phyloP scores from a whole-genome alignment of 371 early-diverging fungal genomes.

The Mucor ambiguus region DNA sequence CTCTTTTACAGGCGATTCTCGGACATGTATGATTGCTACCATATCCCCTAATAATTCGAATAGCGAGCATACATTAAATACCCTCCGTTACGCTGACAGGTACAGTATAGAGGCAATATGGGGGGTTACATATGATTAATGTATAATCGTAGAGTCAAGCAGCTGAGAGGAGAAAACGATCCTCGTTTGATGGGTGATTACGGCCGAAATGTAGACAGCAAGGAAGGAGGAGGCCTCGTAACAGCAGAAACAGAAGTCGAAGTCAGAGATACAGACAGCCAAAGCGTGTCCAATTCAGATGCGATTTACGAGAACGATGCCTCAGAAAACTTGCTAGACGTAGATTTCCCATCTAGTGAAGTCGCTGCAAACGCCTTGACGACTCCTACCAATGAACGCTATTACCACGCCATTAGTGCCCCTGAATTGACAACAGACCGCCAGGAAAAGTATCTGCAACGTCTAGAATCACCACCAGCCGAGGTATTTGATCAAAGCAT shows the following conservation, averaged over 20 bases:
- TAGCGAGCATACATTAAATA: conserved; percentile 98
- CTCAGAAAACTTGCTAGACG: conserved; percentile 45
- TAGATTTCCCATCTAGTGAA: conserved; percentile 38
- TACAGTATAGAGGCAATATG: conserved; percentile 11
- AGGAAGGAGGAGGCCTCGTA: neutral
- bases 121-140: neutral
- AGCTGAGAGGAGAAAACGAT: conserved; percentile 48
- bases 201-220: neutral
- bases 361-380: conserved; percentile 28
- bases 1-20: conserved; percentile 95
- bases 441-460: conserved; percentile 32
- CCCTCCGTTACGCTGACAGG: conserved; percentile 97
- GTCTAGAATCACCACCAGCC: conserved; percentile 45
- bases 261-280: neutral
- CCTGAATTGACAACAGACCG: conserved; percentile 18
- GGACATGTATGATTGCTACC: conserved; percentile 98
- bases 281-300: conserved; percentile 19
- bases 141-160: conserved; percentile 27
- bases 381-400: conserved; percentile 40
- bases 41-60: conserved; percentile 91
- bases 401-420: neutral
- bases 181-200: conserved; percentile 24
- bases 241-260: neutral
- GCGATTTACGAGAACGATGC: conserved; percentile 35
- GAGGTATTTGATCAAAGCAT: conserved; percentile 17